Percentiles rank a stretch among this genome's conserved stretches.
These are phyloP conservation scores for Gossypium gossypioides DNA, from an alignment of 441 rosid species.

Conservation along the genomic window DNA sequence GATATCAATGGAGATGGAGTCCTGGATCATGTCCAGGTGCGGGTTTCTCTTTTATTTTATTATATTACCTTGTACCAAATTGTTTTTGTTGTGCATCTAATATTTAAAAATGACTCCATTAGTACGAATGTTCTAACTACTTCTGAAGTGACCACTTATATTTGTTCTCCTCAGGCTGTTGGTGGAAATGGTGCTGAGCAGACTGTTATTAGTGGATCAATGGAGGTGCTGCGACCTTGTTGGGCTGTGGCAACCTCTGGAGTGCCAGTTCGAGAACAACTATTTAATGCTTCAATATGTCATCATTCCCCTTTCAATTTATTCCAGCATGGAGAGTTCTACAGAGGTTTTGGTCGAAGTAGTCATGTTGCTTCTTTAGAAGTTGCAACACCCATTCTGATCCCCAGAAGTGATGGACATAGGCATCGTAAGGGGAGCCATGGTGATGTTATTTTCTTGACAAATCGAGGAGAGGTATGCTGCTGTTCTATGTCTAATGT, in stretches of 20 bases:
- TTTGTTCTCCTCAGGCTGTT: constrained; percentile 56
- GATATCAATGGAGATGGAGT: constrained; percentile 99
- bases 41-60: neutral
- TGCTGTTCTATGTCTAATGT: neutral
- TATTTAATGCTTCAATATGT: constrained; percentile 89
- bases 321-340: constrained; percentile 70
- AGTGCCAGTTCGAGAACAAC: constrained; percentile 89
- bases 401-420: constrained; percentile 77
- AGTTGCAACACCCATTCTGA: constrained; percentile 91
- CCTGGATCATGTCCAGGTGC: constrained; percentile 97
- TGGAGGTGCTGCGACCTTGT: constrained; percentile 92
- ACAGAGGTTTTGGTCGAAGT: constrained; percentile 56
- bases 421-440: constrained; percentile 79
- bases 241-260: constrained; percentile 99
- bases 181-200: constrained; percentile 92
- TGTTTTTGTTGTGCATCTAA: neutral
- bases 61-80: neutral
- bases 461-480: constrained; percentile 94
- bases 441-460: constrained; percentile 92
- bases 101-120: neutral
- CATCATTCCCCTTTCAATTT: constrained; percentile 74
- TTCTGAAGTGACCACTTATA: neutral
- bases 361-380: constrained; percentile 62
- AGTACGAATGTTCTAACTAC: neutral
- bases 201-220: constrained; percentile 88